These are phyloP conservation scores for Clonostachys sp. DNA, from an alignment of 2,329 filamentous ascomycete genomes.

Conservation along the genomic window DNA sequence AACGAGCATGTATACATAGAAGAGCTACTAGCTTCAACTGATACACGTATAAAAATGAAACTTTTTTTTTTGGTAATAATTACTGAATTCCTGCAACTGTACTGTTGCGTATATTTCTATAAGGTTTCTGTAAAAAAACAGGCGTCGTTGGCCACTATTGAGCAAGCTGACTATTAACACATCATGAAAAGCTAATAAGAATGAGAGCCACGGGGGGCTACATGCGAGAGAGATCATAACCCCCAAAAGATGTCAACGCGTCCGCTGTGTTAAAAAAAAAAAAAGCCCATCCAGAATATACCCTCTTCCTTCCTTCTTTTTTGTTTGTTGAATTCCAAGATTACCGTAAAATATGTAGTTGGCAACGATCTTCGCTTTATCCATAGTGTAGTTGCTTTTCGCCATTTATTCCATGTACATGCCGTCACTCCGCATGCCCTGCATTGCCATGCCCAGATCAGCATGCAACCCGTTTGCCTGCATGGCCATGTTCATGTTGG, in stretches of 20 bases:
- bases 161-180: too few relatives aligned
- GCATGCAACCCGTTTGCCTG: slow-evolving; percentile 31
- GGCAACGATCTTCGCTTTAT: not conserved
- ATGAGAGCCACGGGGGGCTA: too few relatives aligned
- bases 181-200: too few relatives aligned
- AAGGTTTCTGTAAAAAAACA: too few relatives aligned
- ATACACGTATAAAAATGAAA: too few relatives aligned
- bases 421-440: slow-evolving; percentile 37
- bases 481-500: slow-evolving; percentile 38
- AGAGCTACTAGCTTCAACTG: too few relatives aligned
- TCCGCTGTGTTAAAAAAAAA: not conserved
- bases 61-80: too few relatives aligned
- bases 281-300: not conserved
- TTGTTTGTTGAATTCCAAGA: not conserved
- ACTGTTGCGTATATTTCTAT: too few relatives aligned
- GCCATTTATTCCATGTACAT: slow-evolving; percentile 46
- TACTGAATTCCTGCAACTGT: too few relatives aligned
- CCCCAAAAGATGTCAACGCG: not conserved
- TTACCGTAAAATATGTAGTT: not conserved
- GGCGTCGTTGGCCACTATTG: too few relatives aligned
- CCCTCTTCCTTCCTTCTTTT: not conserved
- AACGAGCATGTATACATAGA: too few relatives aligned
- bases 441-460: slow-evolving; percentile 40
- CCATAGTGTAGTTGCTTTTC: not conserved
- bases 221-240: too few relatives aligned